These are phyloP conservation scores for Helianthus annuus DNA, from an alignment of 129 eudicot genomes.

Conservation along the genomic window HanXRQr2.0-SUNRISE NC_035436.2:20325671-20326170, in stretches of 20 bases:
- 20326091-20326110: constrained; percentile 33
- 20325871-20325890: not conserved
- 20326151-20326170: constrained; percentile 62
- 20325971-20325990: constrained; percentile 40
- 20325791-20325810: constrained; percentile 17
- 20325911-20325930: constrained; percentile 23
- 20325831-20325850: not conserved
- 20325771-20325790: constrained; percentile 20
- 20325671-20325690: constrained; percentile 45
- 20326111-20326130: constrained; percentile 36
- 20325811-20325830: constrained; percentile 6
- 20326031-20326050: not conserved
- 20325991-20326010: not conserved
- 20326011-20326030: not conserved
- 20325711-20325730: constrained; percentile 51
- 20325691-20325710: constrained; percentile 39
- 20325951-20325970: constrained; percentile 26
- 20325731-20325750: constrained; percentile 31
- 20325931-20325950: constrained; percentile 48
- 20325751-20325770: constrained; percentile 25
- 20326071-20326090: constrained; percentile 21
- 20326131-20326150: constrained; percentile 40
- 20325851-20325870: not conserved
- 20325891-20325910: not conserved
- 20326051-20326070: constrained; percentile 42